Evolutionary conservation across 257 asterid species (phyloP).

Genomic region (Ophiorrhiza pumila): DNA sequence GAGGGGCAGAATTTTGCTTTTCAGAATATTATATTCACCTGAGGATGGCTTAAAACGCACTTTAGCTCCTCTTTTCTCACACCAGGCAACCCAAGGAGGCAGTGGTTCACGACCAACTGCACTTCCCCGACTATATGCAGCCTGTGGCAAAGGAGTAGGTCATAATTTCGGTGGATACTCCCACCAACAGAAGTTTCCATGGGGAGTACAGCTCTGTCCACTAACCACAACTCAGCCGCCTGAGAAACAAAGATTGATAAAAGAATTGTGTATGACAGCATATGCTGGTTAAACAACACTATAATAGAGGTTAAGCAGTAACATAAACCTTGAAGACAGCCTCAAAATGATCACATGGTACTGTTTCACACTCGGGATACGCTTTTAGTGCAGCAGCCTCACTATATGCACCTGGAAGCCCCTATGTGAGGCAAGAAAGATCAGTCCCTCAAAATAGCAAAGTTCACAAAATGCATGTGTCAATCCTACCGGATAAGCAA

Average conservation of each 20-base stretch:
- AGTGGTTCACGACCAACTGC: constrained; percentile 66
- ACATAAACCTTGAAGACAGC: constrained; percentile 70
- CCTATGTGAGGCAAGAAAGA: constrained; percentile 38
- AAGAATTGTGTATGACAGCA: constrained; percentile 16
- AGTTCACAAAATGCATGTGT: background rate
- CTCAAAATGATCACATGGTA: constrained; percentile 87
- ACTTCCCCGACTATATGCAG: constrained; percentile 97
- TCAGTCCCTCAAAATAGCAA: background rate
- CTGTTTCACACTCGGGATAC: constrained; percentile 85
- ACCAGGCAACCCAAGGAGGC: constrained; percentile 88
- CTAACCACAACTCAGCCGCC: constrained; percentile 98
- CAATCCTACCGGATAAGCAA: constrained; percentile 78
- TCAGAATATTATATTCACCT: constrained; percentile 43
- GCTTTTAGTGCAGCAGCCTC: constrained; percentile 92
- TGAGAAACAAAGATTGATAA: constrained; percentile 29
- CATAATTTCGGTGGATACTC: constrained; percentile 91
- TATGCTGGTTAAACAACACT: constrained; percentile 6
- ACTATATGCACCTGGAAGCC: constrained; percentile 85
- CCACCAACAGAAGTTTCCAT: constrained; percentile 95
- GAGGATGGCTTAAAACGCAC: constrained; percentile 85
- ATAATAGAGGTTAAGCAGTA: constrained; percentile 9
- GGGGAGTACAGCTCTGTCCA: constrained; percentile 91
- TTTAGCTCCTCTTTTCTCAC: constrained; percentile 71
- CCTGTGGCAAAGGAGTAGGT: constrained; percentile 81
- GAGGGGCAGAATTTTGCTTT: background rate